A percentile compares a stretch with the other conserved stretches of the same genome.
phyloP scores from a whole-genome alignment of 805 yeast species.

The Candida germanica region DNA sequence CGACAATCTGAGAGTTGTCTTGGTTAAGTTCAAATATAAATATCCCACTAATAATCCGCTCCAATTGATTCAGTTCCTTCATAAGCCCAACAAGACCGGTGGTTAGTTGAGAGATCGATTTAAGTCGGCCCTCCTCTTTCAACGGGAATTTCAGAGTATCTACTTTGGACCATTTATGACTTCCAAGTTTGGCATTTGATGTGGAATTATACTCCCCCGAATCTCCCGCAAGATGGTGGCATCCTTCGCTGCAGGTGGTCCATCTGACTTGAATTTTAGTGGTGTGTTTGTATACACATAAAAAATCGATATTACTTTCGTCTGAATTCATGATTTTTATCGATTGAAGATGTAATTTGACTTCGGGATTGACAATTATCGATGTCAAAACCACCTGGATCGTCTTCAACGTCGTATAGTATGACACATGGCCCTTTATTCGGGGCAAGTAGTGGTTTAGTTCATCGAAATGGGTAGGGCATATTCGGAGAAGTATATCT shows the following conservation, averaged over 20 bases:
- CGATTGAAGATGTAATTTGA: slow-evolving; percentile 51
- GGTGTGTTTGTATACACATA: slow-evolving; percentile 36
- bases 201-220: slow-evolving; percentile 24
- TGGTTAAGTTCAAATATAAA: slow-evolving; percentile 64
- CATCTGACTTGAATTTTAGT: slow-evolving; percentile 54
- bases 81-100: slow-evolving; percentile 33
- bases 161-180: slow-evolving; percentile 38
- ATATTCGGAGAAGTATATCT: slow-evolving; percentile 49
- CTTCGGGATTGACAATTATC: slow-evolving; percentile 51
- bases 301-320: slow-evolving; percentile 19
- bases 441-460: slow-evolving; percentile 51
- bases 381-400: slow-evolving; percentile 53
- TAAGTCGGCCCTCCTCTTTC: slow-evolving; percentile 15
- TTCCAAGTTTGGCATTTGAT: slow-evolving; percentile 37
- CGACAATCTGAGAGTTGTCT: slow-evolving; percentile 51
- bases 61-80: slow-evolving; percentile 25
- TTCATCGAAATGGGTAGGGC: slow-evolving; percentile 49
- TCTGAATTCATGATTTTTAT: slow-evolving; percentile 21
- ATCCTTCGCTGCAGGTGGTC: slow-evolving; percentile 54
- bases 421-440: slow-evolving; percentile 53
- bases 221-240: slow-evolving; percentile 40
- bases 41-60: slow-evolving; percentile 49
- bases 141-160: slow-evolving; percentile 20
- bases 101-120: slow-evolving; percentile 27
- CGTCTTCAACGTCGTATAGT: slow-evolving; percentile 55